Evolutionary conservation across 2,329 filamentous ascomycete genomes (phyloP).

Genomic region (Myriosclerotinia duriaeana): DNA sequence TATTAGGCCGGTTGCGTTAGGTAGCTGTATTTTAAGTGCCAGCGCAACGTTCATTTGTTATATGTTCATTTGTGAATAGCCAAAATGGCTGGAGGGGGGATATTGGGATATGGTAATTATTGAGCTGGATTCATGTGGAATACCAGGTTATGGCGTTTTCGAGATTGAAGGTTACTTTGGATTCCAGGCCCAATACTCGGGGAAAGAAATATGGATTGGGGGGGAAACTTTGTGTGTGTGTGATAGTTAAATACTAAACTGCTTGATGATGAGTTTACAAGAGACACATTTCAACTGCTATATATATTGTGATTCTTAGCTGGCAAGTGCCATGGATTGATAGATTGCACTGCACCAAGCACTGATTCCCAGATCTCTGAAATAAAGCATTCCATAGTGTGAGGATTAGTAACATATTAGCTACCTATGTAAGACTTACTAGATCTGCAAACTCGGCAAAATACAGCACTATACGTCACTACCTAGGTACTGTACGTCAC

Average conservation of each 20-base stretch:
- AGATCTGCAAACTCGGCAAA: no score
- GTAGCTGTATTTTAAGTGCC: slow-evolving; percentile 1
- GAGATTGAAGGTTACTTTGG: slow-evolving; percentile 1
- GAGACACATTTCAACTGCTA: no score
- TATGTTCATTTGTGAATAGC: slow-evolving; percentile 10
- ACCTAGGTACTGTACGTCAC: no score
- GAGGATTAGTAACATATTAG: no score
- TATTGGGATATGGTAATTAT: slow-evolving; percentile 16
- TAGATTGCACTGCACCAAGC: no score
- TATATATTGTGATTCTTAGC: no score
- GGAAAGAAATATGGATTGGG: not conserved
- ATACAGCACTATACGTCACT: no score
- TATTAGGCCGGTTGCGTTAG: not conserved
- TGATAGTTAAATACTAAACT: slow-evolving; percentile 3
- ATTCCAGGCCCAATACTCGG: not conserved
- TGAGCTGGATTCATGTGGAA: slow-evolving; percentile 19
- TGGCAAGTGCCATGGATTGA: no score
- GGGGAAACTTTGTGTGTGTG: not conserved
- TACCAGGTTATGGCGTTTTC: slow-evolving; percentile 16
- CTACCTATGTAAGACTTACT: no score
- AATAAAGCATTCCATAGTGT: no score
- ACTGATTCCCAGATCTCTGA: no score
- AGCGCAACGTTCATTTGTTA: slow-evolving; percentile 4
- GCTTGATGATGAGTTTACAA: not conserved
- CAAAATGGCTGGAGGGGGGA: not conserved